These are phyloP conservation scores for Bertia moriformis DNA, from an alignment of 2,329 filamentous ascomycete genomes.

Conservation along the genomic window DNA sequence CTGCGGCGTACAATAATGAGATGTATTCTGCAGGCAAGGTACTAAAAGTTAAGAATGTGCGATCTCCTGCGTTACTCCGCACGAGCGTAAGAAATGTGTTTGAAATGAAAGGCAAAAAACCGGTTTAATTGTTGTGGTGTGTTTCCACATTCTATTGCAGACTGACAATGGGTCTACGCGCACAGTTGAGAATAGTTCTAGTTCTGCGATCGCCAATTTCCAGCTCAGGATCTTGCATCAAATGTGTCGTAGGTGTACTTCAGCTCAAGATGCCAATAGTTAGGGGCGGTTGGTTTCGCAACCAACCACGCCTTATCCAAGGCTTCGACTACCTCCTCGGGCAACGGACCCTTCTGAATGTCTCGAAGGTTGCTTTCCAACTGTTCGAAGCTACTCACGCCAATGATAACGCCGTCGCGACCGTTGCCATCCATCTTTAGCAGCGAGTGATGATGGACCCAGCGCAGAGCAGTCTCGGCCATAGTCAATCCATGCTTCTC, in stretches of 20 bases:
- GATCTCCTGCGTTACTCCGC: too few relatives aligned
- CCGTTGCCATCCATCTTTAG: slow-evolving; percentile 30
- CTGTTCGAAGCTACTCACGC: slow-evolving; percentile 21
- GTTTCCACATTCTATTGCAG: too few relatives aligned
- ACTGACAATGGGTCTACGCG: too few relatives aligned
- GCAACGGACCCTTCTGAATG: slow-evolving; percentile 38
- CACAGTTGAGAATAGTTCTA: too few relatives aligned
- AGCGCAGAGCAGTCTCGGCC: slow-evolving; percentile 45
- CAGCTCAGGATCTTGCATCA: too few relatives aligned
- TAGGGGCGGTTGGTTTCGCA: slow-evolving; percentile 39
- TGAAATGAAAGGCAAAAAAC: too few relatives aligned
- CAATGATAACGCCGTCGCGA: slow-evolving; percentile 24
- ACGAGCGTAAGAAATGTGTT: too few relatives aligned
- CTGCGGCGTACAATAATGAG: too few relatives aligned
- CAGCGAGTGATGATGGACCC: slow-evolving; percentile 41
- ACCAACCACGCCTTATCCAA: slow-evolving; percentile 67
- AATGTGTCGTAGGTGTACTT: slow-evolving; percentile 57
- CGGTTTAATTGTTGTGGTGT: too few relatives aligned
- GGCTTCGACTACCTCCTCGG: slow-evolving; percentile 48
- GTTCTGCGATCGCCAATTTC: too few relatives aligned
- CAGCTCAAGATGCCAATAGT: slow-evolving; percentile 44
- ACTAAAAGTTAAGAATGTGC: too few relatives aligned
- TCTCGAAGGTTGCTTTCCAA: slow-evolving; percentile 23
- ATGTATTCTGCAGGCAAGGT: too few relatives aligned
- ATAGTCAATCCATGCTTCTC: slow-evolving; percentile 41